Evolutionary conservation across 2,329 filamentous ascomycete species (phyloP).

Genomic region (Colletotrichum destructivum): DNA sequence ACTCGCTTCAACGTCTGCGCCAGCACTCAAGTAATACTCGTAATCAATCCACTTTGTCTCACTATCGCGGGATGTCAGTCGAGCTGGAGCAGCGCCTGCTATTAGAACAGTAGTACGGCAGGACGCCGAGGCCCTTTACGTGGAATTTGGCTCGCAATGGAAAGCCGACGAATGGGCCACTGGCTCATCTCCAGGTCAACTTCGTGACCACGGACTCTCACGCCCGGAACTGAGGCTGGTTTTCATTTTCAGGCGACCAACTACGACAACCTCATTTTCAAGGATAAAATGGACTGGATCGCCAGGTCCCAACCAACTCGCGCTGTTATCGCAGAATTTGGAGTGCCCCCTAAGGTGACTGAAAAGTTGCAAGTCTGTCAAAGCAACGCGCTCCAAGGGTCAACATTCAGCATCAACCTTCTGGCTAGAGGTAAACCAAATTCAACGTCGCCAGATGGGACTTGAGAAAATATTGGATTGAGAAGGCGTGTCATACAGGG

Average conservation of each 20-base stretch:
- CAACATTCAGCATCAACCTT: conserved; percentile 3
- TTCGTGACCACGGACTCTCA: conserved; percentile 40
- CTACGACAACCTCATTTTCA: conserved; percentile 31
- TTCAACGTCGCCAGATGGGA: neutral
- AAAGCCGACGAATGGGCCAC: conserved; percentile 37
- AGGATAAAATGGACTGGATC: conserved; percentile 40
- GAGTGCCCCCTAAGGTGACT: conserved; percentile 28
- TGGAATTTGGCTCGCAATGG: conserved; percentile 47
- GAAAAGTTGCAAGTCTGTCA: conserved; percentile 28
- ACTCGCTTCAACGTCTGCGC: neutral
- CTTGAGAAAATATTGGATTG: conserved; percentile 17
- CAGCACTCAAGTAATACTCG: neutral
- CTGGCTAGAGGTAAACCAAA: conserved; percentile 27
- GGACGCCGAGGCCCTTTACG: conserved; percentile 48
- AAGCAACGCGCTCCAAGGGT: neutral
- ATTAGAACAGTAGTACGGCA: neutral
- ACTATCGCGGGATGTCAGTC: neutral
- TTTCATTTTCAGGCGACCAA: conserved; percentile 34
- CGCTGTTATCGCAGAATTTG: conserved; percentile 45
- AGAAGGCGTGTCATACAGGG: conserved; percentile 24
- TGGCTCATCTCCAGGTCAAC: conserved; percentile 49
- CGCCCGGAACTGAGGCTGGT: neutral
- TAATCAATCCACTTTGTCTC: neutral
- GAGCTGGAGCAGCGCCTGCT: neutral
- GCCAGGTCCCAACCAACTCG: conserved; percentile 27